Conservation (phyloP, 768 basidiomycete genomes). For the Kwoniella mangroviensis region DNA sequence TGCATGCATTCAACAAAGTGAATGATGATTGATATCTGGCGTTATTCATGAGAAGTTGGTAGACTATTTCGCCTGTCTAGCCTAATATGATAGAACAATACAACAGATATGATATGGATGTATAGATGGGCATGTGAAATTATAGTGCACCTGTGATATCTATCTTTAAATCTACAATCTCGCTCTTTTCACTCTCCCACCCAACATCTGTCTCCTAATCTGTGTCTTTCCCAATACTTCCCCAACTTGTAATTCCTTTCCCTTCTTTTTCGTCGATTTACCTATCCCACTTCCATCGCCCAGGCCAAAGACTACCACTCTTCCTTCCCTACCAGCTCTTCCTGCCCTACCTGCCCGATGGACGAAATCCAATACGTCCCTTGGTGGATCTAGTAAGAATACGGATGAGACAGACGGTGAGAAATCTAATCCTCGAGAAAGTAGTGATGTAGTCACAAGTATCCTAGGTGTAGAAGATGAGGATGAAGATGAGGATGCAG, state of each 20-base stretch:
- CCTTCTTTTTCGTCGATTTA: neutral
- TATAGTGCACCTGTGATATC: neutral
- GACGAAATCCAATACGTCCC: constrained; percentile 88
- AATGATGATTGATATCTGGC: too few species aligned
- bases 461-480: constrained; percentile 58
- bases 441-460: constrained; percentile 84
- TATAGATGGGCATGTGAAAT: too few species aligned
- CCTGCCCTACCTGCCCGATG: constrained; percentile 87
- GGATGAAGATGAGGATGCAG: neutral
- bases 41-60: too few species aligned
- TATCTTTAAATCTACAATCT: neutral
- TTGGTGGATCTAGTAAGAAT: constrained; percentile 83
- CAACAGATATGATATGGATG: neutral
- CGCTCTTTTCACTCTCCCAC: constrained; percentile 13
- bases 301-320: constrained; percentile 54
- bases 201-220: constrained; percentile 16
- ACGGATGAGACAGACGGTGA: constrained; percentile 75
- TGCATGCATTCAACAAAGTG: too few species aligned
- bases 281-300: constrained; percentile 33
- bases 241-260: constrained; percentile 6
- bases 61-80: too few species aligned
- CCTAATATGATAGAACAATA: neutral
- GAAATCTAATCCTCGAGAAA: constrained; percentile 90
- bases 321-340: constrained; percentile 62
- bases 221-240: constrained; percentile 15